Evolutionary conservation across 106 monocot genomes (phyloP).

Genomic region (Acanthochlamys bracteata): DNA sequence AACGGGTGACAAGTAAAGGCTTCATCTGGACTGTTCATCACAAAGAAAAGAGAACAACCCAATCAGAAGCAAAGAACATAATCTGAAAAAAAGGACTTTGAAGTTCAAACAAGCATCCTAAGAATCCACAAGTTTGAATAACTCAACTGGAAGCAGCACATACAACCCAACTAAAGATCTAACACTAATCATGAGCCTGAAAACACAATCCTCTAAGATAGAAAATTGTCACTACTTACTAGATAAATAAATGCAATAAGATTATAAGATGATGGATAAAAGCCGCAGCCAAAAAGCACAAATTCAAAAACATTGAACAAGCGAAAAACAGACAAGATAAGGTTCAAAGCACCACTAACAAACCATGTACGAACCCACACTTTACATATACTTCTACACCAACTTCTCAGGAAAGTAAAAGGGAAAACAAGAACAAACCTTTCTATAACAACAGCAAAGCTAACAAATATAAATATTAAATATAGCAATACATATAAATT

Average conservation of each 20-base stretch:
- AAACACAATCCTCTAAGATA: not conserved
- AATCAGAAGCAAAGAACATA: not conserved
- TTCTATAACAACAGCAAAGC: too few relatives aligned
- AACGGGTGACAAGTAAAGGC: not conserved
- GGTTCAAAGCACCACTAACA: not conserved
- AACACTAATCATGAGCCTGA: not conserved
- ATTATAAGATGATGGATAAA: not conserved
- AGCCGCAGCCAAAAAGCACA: not conserved
- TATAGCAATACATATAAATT: too few relatives aligned
- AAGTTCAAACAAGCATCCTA: too few relatives aligned
- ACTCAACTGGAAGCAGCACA: not conserved
- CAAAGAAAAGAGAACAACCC: not conserved
- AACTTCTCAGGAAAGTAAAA: not conserved
- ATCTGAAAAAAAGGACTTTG: too few relatives aligned
- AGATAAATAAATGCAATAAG: not conserved
- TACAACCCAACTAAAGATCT: not conserved
- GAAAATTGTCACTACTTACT: not conserved
- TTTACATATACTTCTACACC: not conserved
- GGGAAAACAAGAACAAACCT: not conserved
- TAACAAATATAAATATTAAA: too few relatives aligned
- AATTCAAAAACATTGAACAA: not conserved
- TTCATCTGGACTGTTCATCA: not conserved
- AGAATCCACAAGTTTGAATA: too few relatives aligned
- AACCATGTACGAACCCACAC: not conserved
- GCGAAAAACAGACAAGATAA: not conserved